These are phyloP conservation scores for Claviceps cyperi DNA, from an alignment of 2,329 filamentous ascomycete species.

Conservation along the genomic window DNA sequence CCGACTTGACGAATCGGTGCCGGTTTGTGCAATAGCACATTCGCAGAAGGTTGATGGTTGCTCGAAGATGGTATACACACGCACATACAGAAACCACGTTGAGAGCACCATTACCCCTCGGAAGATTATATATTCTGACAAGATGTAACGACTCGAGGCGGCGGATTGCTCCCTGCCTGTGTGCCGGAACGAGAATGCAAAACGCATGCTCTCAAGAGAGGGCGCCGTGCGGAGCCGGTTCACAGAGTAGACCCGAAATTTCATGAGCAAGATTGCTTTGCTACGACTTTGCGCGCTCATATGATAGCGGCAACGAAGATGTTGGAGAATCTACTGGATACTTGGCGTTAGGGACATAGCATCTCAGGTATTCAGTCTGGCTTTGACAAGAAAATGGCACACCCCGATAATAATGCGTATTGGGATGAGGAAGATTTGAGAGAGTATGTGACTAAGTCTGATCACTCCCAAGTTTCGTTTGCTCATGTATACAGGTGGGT, in stretches of 20 bases:
- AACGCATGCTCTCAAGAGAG: neutral
- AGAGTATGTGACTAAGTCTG: no score
- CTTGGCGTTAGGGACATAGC: no score
- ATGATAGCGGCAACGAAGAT: no score
- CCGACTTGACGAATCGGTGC: constrained; percentile 48
- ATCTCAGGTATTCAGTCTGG: no score
- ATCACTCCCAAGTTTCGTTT: no score
- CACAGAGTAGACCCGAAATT: neutral
- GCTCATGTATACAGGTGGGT: no score
- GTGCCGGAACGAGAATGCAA: neutral
- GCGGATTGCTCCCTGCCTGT: neutral
- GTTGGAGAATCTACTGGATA: no score
- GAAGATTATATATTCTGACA: neutral
- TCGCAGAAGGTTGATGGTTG: no score
- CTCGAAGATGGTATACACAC: neutral
- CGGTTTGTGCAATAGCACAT: neutral
- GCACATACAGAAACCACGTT: neutral
- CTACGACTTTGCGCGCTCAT: no score
- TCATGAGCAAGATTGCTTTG: neutral
- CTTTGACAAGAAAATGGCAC: no score
- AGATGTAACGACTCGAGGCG: neutral
- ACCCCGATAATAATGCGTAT: no score
- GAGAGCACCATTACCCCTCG: neutral
- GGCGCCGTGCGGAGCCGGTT: neutral
- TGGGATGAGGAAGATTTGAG: no score